Base-by-base conservation (phyloP, 148 eudicot species). In the Nyssa sinensis region DNA sequence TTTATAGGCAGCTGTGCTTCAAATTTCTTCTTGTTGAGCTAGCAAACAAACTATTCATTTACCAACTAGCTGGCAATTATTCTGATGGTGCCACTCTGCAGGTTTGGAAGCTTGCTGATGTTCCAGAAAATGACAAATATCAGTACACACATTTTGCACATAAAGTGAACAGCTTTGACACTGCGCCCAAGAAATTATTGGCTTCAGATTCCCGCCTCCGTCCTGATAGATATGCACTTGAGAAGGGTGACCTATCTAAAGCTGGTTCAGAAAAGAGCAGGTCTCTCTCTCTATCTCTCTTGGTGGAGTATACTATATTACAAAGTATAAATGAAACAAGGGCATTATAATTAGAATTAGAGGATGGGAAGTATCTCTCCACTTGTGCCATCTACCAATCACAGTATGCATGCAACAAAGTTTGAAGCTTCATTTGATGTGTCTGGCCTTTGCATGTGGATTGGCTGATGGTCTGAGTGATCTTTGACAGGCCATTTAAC, bases 141-240 rank as follows among this genome's bases (percentile, higher is more conserved):
- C 95, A 92, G 75, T 88, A 81, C 75, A 92, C 97, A 29, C 63
- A 90, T 72, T 92, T 90, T 82, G 94, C 97, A 32, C 97, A 90
- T 79, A 92, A 92, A 79, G 58, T 92, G 29, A 92, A 92, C 78
- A 92, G 95, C 79, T 90, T 90, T 33, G 89, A 87, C 60, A 92
- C 93, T 68, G 95, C 95, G 12, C 97, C 95, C 11, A 90, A 87
- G 84, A 88, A 90, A 68, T 80, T 92, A 71, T 66, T 92, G 81
- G 83, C 93, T 32, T 92, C 97, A 37, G 97, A 92, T 85, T 90
- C 97, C 61, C 97, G 97, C 63, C 76, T 92, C 73, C 90, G 97
- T 17, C 93, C 97, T 0, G 97, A 92, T 79, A 81, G 97, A 78
- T 84, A 77, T 81, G 94, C 97, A 73, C 97, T 92, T 85, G 97